Base-by-base conservation (phyloP, 495 filamentous ascomycete genomes). In the Oidiodendron maius region DNA sequence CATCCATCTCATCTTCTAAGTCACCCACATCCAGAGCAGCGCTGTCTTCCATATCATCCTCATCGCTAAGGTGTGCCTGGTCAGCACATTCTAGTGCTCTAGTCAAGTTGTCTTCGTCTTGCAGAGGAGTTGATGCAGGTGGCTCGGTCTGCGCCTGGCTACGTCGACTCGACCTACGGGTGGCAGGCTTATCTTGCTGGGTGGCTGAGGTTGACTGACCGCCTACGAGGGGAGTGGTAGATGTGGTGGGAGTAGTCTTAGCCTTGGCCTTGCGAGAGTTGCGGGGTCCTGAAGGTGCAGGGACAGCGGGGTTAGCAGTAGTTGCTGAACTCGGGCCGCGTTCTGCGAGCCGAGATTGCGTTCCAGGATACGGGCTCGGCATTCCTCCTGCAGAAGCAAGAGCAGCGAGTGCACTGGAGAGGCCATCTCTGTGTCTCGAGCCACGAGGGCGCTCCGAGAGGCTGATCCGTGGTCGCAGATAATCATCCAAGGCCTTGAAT, bases 401-500 rank as follows among this genome's bases (percentile, higher is more conserved):
- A 3, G 88, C 76, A 57, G 89, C 77, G 49, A 95, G 61, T 57
- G 83, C 71, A 69, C 81, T 64, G 30, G 78, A 73, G 38, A 88
- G 65, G 5, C 78, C 76, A 30, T 94, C 90, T 18, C 87, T 72
- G 39, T 68, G 68, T 51, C 85, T 76, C 21, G 82, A 74, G 8
- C 70, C 72, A 43, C 84, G 77, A 20, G 93, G 87, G 13, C 89
- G 81, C 51, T 97, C 91, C 0, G 87, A 81, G 17, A 95, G 56
- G 56, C 72, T 87, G 46, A 99, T 96, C 45, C 91, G 74, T 2
- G 94, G 93, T 44, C 91, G 82, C 36, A 99, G 72, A 67, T 96
- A 99, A 62, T 99, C 94, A 59, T 97, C 93, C 23, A 99, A 69
- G 2, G 93, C 86, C 61, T 97, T 97, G 67, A 99, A 96, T 0